Evolutionary conservation across 306 rosid species (phyloP).

Genomic region (Phaseolus lunatus): DNA sequence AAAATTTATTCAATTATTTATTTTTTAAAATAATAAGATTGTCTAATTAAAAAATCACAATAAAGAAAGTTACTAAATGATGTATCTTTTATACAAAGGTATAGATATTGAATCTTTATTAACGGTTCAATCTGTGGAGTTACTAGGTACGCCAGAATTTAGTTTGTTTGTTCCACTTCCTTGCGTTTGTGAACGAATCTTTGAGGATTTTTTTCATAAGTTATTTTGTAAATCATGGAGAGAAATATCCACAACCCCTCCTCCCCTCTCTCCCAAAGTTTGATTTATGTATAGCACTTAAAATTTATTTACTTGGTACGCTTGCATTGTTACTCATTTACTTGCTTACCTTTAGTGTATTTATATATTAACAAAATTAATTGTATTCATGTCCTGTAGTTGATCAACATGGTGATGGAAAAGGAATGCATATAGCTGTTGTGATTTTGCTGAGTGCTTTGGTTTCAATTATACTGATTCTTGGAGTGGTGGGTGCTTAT

Average conservation of each 20-base stretch:
- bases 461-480: conserved; percentile 41
- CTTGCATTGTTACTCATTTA: conserved; percentile 15
- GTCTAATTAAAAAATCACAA: no score
- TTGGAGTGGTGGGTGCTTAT: conserved; percentile 57
- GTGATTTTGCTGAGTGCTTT: conserved; percentile 56
- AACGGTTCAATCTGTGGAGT: conserved; percentile 9
- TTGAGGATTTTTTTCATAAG: background rate
- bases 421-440: conserved; percentile 55
- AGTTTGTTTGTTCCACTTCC: conserved; percentile 38
- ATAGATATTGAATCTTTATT: background rate
- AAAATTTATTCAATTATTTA: no score
- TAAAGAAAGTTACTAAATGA: no score
- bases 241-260: background rate
- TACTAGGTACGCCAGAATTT: background rate
- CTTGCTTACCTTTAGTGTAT: background rate
- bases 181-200: conserved; percentile 29
- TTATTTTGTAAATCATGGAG: conserved; percentile 3
- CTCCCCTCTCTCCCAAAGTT: no score
- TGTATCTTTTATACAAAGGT: no score
- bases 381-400: conserved; percentile 53
- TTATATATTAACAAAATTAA: conserved; percentile 13
- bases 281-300: background rate
- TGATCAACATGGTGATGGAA: conserved; percentile 36
- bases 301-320: background rate
- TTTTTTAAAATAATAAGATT: no score